Evolutionary conservation across 2,329 filamentous ascomycete species (phyloP).

Genomic region (Colletotrichum noveboracense): DNA sequence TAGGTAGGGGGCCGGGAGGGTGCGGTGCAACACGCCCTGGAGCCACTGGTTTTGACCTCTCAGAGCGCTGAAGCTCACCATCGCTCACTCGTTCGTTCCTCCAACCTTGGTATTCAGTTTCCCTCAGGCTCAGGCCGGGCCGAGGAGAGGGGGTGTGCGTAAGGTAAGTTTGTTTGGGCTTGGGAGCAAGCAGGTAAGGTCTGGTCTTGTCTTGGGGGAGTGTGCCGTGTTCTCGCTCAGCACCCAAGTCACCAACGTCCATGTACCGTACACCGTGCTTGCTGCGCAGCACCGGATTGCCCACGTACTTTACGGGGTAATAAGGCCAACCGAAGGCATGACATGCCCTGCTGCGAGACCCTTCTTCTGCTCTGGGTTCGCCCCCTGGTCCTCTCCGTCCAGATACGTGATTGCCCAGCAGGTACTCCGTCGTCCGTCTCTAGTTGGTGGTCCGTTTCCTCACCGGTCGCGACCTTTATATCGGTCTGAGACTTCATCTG

Average conservation of each 20-base stretch:
- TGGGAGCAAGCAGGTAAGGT: neutral
- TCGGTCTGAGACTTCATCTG: neutral
- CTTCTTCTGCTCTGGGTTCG: neutral
- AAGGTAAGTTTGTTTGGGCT: neutral
- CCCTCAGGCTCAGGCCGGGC: neutral
- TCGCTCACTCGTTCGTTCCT: neutral
- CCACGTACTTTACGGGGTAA: neutral
- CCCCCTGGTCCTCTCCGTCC: neutral
- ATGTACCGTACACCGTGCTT: neutral
- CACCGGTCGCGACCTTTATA: neutral
- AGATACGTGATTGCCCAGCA: neutral
- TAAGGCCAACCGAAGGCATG: neutral
- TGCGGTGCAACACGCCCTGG: neutral
- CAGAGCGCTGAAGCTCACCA: neutral
- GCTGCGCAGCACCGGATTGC: neutral
- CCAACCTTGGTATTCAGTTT: neutral
- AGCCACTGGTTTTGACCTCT: neutral
- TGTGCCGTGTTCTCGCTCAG: neutral
- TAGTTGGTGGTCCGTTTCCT: neutral
- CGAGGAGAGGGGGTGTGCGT: neutral
- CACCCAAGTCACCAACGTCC: neutral
- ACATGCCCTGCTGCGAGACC: neutral
- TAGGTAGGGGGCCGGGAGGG: neutral
- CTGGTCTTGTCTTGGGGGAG: neutral
- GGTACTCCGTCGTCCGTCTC: neutral